Base-by-base conservation (phyloP, 257 asterid species). In the Gentiana dahurica region DNA sequence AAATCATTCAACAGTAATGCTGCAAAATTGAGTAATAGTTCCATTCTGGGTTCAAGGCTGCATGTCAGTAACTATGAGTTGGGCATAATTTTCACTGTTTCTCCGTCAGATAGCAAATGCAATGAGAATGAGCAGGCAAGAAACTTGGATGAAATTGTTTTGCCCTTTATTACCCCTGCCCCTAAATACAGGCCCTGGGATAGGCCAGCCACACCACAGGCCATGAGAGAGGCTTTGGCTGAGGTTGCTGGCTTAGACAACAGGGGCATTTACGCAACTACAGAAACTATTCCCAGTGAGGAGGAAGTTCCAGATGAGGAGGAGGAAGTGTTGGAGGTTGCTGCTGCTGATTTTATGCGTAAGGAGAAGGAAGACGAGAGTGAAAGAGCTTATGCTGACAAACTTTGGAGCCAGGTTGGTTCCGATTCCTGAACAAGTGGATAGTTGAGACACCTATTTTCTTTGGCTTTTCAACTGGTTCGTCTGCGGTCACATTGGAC, bases 151-250 rank as follows among this genome's bases (percentile, higher is more conserved):
- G 89, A 85, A 57, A 81, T 89, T 46, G 75, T 68, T 13, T 55
- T 89, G 77, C 97, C 95, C 47, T 89, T 85, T 65, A 75, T 73
- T 1, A 71, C 80, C 62, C 95, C 95, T 65, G 87, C 97, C 36
- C 95, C 95, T 5, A 89, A 77, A 51, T 89, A 89, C 64, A 60
- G 79, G 41, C 60, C 75, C 34, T 33, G 63, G 43, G 95, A 86
- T 71, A 75, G 46, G 64, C 91, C 97, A 2, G 97, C 95, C 6
- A 89, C 89, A 44, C 76, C 82, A 54, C 84, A 66, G 74, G 91
- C 93, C 62, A 83, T 89, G 68, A 69, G 85, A 73, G 89, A 85
- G 65, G 95, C 94, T 11, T 44, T 80, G 66, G 54, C 66, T 13
- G 82, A 80, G 76, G 74, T 73, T 3, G 60, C 60, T 2, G 54